A percentile compares a stretch with the other conserved stretches of the same genome.
These are phyloP conservation scores for Ballota nigra DNA, from an alignment of 257 asterid genomes.

Conservation along the genomic window DNA sequence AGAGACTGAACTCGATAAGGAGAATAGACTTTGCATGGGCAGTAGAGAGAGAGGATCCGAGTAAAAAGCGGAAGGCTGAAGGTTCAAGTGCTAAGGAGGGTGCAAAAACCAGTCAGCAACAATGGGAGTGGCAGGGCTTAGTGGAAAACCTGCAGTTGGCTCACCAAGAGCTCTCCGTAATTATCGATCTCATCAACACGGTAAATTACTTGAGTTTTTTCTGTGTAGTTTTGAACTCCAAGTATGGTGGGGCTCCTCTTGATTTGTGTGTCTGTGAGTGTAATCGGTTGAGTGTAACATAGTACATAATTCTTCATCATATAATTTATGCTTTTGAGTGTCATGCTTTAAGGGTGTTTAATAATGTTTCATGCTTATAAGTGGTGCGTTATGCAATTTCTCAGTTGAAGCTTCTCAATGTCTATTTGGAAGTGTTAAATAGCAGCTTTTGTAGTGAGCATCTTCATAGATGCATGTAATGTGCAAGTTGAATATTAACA, in stretches of 20 bases:
- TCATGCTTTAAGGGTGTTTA: not conserved
- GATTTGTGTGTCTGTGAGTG: not conserved
- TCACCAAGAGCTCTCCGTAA: constrained; percentile 95
- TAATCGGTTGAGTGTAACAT: not conserved
- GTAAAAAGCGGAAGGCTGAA: constrained; percentile 74
- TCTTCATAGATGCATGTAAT: constrained; percentile 13
- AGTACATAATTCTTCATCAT: not conserved
- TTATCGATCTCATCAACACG: constrained; percentile 87
- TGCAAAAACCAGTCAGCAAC: constrained; percentile 51
- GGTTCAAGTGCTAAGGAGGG: constrained; percentile 44
- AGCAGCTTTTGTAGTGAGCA: constrained; percentile 5
- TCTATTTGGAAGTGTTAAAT: not conserved
- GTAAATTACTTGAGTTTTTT: constrained; percentile 33
- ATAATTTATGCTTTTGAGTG: not conserved
- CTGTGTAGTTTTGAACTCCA: not conserved
- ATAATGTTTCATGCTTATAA: constrained; percentile 3
- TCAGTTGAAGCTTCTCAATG: constrained; percentile 1
- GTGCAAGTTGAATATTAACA: not conserved
- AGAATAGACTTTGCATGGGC: constrained; percentile 94
- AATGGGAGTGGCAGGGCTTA: constrained; percentile 85
- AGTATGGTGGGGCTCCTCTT: not conserved
- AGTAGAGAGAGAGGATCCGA: constrained; percentile 87
- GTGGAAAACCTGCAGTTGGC: constrained; percentile 90
- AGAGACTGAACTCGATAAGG: constrained; percentile 65
- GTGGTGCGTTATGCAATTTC: not conserved